Base-by-base conservation (phyloP, 306 rosid genomes). In the Prunus campanulata region DNA sequence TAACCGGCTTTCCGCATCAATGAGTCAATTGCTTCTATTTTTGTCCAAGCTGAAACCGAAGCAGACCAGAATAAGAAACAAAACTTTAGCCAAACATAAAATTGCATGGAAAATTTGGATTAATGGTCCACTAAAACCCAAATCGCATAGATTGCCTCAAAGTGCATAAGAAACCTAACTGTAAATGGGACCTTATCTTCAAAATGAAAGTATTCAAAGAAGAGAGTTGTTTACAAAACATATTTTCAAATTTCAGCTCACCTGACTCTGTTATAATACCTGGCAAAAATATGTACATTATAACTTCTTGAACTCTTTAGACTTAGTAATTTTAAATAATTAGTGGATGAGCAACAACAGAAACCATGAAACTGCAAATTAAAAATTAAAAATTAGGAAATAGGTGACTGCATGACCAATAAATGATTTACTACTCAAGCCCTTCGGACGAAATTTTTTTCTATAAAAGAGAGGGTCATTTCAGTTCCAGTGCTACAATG, bases 1-100 rank as follows among this genome's bases (percentile, higher is more conserved):
- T 82, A 92, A 54, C 98, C 99, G 3, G 99, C 91, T 85, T 96
- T 96, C 8, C 92, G 91, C 75, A 96, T 78, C 89, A 96, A 80
- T 5, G 99, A 96, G 85, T 96, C 99, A 12, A 91, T 92, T 50
- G 99, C 96, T 90, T 92, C 96, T 13, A 67, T 50, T 78, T 77
- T 87, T 20, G 93, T 87, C 99, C 99, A 96, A 82, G 97, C 98
- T 96, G 88, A 74, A 83, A 84, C 74, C 68, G n/a, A 79, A 71
- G 4, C 68, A 75, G 20, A 79, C 42, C 77, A 67, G 55, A 64
- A 6, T 12, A 30, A 30, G 24, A 50, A 67, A 66, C 44, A 39
- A 61, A 16, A 6, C 11, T 15, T 54, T 8, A 66, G 66, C 42
- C 19, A 70, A 20, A 30, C 8, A 8, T 16, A 20, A n/a, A 64